Evolutionary conservation across 108 stramenopile species (phyloP), one percentile per base, ranked within the genome.

Genomic region (Conticribra guillardii): DNA sequence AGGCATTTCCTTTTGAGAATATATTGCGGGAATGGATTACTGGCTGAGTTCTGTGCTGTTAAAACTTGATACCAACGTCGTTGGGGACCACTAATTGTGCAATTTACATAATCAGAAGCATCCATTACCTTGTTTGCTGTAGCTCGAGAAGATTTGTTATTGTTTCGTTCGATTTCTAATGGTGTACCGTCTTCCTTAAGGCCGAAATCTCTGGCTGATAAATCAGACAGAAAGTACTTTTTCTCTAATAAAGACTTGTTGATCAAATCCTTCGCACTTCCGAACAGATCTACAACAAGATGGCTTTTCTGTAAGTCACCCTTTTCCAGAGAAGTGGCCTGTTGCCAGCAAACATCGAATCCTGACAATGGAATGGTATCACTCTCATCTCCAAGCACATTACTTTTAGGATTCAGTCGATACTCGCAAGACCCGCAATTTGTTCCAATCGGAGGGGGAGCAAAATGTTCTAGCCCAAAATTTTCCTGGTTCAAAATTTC

Each of bases 381-480:
- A 63, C 19, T 31, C 4, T 29, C 14, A 17, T 15, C 17, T 28
- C 3, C 23, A 29, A 18, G n/a, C 51, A 52, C 5, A 14, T 51
- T 45, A 14, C 34, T 48, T 24, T n/a, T n/a, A 27, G 48, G 28
- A n/a, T 76, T 71, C n/a, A 76, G 21, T 54, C 80, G 56, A 64
- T 76, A 84, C 31, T 74, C 75, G 44, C 84, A 84, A 57, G 56
- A 68, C 23, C 55, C 62, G 48, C 84, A 84, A 3, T 84, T 80
- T 26, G 61, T 49, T 63, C 84, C 84, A 19, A 84, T 74, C 1
- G 76, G 76, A 24, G 66, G 28, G 18, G 59, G 41, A 3, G 52
- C 44, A 21, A 60, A 41, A 41, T 51, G 60, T 28, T 64, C 37
- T 51, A 24, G 14, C 17, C 41, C 56, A 27, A 71, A 65, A 47